Base-by-base conservation (phyloP, 495 filamentous ascomycete genomes). In the Penicillium paxilli region DNA sequence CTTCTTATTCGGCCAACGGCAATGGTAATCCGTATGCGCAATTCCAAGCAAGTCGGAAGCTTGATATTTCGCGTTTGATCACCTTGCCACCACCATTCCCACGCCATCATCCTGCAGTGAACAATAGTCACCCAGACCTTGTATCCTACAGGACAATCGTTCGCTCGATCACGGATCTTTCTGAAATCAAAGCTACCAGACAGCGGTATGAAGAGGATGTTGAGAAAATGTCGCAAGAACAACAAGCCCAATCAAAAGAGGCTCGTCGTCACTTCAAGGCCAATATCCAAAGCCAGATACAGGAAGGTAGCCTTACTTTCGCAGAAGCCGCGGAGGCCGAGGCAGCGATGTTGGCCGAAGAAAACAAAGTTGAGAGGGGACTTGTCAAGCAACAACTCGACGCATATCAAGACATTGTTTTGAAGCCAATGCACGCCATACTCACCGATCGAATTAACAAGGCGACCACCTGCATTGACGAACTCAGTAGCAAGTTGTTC, bases 1-100 rank as follows among this genome's bases (percentile, higher is more conserved):
- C 80, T 48, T 63, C 57, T 14, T 60, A 67, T 41, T 52, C 57
- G 2, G 45, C 32, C 23, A 52, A 58, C 19, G 59, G 51, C 1
- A 55, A 59, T 28, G 51, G 53, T 8, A 47, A 49, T 30, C 51
- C 42, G 23, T 42, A 37, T 26, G 52, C 55, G 4, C 48, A 54
- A 12, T 51, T 51, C n/a, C 66, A 64, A 23, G 75, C 80, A 54
- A 72, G 66, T 17, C 66, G 67, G 21, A 85, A 76, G 57, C 78
- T 98, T 12, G 94, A 98, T 58, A 88, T 98, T 23, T 96, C 94
- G 4, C 81, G 94, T 2, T 79, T 98, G 1, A 87, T 98, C 1
- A 98, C 94, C 0, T 77, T 98, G 1, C 94, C 96, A 7, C 94
- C 91, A 5, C 90, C 94, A 2, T 98, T 92, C 66, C 94, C 94